Conservation (phyloP, 139 green algal species). For the Coccomyxa sp. region DNA sequence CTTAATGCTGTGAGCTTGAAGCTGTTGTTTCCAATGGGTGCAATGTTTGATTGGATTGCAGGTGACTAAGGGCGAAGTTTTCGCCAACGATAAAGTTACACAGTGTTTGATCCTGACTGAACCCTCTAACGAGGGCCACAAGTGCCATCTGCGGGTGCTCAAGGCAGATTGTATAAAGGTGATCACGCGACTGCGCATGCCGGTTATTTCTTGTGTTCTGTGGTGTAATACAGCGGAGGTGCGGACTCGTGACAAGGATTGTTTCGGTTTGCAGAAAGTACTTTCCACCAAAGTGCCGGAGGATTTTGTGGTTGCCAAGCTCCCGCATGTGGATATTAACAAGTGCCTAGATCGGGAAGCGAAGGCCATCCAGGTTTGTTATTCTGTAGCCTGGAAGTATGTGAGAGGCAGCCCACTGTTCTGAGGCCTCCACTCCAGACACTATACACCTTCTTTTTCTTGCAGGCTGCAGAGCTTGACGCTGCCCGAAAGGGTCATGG, state of each 20-base stretch:
- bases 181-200: not conserved
- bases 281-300: not conserved
- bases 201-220: not conserved
- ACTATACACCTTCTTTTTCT: not conserved
- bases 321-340: constrained; percentile 27
- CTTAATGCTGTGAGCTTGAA: too few relatives aligned
- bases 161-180: not conserved
- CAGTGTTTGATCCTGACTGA: not conserved
- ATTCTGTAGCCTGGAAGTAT: constrained; percentile 7
- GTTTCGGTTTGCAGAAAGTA: not conserved
- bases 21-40: too few relatives aligned
- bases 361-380: constrained; percentile 9
- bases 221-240: not conserved
- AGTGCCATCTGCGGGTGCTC: not conserved
- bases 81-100: not conserved
- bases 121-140: not conserved
- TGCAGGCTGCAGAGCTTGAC: constrained; percentile 42
- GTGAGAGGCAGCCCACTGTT: not conserved
- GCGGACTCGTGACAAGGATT: too few relatives aligned
- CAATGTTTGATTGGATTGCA: not conserved
- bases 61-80: not conserved
- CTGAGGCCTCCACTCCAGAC: too few relatives aligned
- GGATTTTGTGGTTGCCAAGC: not conserved
- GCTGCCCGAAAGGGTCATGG: constrained; percentile 40
- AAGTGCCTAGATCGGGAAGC: constrained; percentile 23